Conservation (phyloP, 352 stramenopile species). For the Globisporangium okanoganense region DNA sequence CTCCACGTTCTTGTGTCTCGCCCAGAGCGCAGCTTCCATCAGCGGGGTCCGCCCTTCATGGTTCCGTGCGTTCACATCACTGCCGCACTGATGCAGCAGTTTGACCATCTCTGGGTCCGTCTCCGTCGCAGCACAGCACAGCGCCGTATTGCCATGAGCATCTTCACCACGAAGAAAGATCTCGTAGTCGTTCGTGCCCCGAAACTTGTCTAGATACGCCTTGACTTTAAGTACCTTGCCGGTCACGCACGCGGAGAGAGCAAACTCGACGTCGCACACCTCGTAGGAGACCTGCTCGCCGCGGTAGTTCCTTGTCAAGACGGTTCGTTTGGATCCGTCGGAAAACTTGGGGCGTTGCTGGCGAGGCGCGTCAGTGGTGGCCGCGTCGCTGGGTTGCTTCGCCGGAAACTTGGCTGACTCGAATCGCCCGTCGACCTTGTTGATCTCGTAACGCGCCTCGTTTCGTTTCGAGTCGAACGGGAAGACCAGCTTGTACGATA, state of each 20-base stretch:
- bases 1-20: not conserved
- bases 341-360: not conserved
- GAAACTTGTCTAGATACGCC: not conserved
- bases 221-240: not conserved
- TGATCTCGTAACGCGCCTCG: not conserved
- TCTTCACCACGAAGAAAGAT: constrained; percentile 1
- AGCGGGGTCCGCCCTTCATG: not conserved
- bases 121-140: not conserved
- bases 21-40: constrained; percentile 2
- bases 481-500: constrained; percentile 1
- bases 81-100: not conserved
- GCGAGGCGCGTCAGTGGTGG: not conserved
- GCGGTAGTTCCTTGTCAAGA: not conserved
- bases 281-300: not conserved
- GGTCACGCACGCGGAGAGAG: not conserved
- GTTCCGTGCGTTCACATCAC: not conserved
- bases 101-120: not conserved
- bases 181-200: not conserved
- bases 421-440: not conserved
- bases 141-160: not conserved
- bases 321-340: not conserved
- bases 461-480: not conserved
- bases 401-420: not conserved
- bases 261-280: not conserved
- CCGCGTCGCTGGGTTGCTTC: not conserved